Evolutionary conservation across 2,329 filamentous ascomycete species (phyloP), one percentile per base, ranked within the genome.

Genomic region (Nemania serpens): DNA sequence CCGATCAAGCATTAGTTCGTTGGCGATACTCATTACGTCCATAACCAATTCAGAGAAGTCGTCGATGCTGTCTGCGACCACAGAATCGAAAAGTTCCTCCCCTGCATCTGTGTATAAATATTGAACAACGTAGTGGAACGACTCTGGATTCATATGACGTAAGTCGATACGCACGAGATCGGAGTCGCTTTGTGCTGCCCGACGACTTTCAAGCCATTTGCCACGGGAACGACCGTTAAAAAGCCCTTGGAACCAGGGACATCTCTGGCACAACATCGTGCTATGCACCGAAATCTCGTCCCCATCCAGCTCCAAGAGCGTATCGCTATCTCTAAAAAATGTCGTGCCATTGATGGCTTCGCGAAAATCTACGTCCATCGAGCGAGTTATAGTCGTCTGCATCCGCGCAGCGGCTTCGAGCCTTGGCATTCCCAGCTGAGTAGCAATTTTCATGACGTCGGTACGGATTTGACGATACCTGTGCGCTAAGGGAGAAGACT

Each of bases 1-100:
- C 6, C 93, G 85, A 73, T 97, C 93, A 48, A 99, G 83, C 93
- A 99, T 97, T 59, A 99, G 79, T 75, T 99, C 94, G 72, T 99
- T 95, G 12, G 93, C 92, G 54, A 91, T 89, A 58, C 87, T 87
- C 84, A 98, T 89, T 46, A 98, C 91, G 68, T 97, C 93, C 77
- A 98, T 84, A 9, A 97, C 83, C n/a, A 95, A 80, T 68, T 98
- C 93, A 4, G 93, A 86, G 64, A 97, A 93, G 47, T 93, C 89
- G 66, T 97, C 93, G 5, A 96, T 76, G 62, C 88, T 88, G 15
- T 85, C 79, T 37, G 85, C 84, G 15, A 89, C 84, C 5, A 95
- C 84, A 34, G 89, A 81, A 66, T 97, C 87, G 69, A 99, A 98
- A 1, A 98, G 79, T 61, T 93, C 89, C 20, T 86, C 82, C 0